Percentiles rank a stretch among this genome's conserved stretches.
Evolutionary conservation across 2,329 filamentous ascomycete species (phyloP).

Genomic region (Zasmidium cellare): DNA sequence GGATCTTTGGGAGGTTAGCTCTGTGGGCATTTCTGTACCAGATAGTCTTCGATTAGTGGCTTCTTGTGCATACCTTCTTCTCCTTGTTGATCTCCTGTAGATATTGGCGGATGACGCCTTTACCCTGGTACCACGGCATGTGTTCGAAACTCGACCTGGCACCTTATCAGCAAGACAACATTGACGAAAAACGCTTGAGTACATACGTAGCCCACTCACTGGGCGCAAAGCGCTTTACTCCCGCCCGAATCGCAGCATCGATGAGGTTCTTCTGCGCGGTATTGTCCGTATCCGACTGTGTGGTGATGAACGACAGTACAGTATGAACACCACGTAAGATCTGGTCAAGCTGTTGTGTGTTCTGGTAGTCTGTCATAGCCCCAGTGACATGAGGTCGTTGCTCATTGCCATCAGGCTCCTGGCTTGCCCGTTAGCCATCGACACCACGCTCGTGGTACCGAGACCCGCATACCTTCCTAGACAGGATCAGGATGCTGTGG

Average conservation of each 20-base stretch:
- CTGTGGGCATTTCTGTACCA: background rate
- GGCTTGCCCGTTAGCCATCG: background rate
- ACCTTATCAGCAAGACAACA: too few relatives aligned
- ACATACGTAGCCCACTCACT: conserved; percentile 15
- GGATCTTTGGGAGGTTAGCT: conserved; percentile 7
- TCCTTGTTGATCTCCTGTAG: conserved; percentile 53
- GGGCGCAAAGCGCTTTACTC: conserved; percentile 16
- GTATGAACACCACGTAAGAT: conserved; percentile 10
- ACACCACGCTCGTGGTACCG: too few relatives aligned
- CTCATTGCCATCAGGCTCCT: background rate
- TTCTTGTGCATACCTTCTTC: conserved; percentile 37
- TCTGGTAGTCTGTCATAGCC: conserved; percentile 6
- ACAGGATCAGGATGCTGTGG: conserved; percentile 56
- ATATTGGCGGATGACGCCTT: conserved; percentile 53
- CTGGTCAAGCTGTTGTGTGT: background rate
- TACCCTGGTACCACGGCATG: conserved; percentile 54
- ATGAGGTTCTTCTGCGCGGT: conserved; percentile 13
- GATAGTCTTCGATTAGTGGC: background rate
- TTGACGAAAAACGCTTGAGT: too few relatives aligned
- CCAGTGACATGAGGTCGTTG: background rate
- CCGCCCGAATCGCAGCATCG: conserved; percentile 11
- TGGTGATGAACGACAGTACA: conserved; percentile 17
- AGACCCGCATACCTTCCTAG: conserved; percentile 34
- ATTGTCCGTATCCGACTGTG: conserved; percentile 10
- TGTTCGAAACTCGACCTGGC: conserved; percentile 5